phyloP scores from a whole-genome alignment of 768 basidiomycete species.

The Rhizopogon vinicolor region DNA sequence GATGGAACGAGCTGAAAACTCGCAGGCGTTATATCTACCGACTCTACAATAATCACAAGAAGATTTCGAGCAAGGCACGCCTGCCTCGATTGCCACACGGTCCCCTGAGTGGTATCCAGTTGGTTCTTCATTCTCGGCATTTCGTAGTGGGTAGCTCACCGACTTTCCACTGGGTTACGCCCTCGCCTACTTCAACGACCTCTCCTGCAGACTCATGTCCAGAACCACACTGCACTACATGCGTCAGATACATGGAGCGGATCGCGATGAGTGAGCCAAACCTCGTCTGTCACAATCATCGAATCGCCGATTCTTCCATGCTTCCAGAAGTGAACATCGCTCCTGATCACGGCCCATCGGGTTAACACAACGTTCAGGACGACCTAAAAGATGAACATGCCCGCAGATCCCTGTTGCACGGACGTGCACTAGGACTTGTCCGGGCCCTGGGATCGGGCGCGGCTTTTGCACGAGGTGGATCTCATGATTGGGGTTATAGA shows the following conservation, averaged over 20 bases:
- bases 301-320: conserved; percentile 65
- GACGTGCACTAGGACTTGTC: conserved; percentile 63
- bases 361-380: not conserved
- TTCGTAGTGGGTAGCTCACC: conserved; percentile 27
- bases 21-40: conserved; percentile 63
- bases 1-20: not conserved
- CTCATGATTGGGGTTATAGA: conserved; percentile 59
- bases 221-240: conserved; percentile 47
- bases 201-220: conserved; percentile 72
- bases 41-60: conserved; percentile 57
- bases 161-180: conserved; percentile 61
- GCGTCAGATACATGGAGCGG: not conserved
- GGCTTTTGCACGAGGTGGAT: conserved; percentile 68
- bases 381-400: conserved; percentile 27
- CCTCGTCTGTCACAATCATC: conserved; percentile 68
- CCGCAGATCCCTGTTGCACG: conserved; percentile 69
- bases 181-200: conserved; percentile 58
- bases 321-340: conserved; percentile 72
- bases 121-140: not conserved
- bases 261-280: conserved; percentile 10
- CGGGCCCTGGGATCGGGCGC: conserved; percentile 52
- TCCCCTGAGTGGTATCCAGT: conserved; percentile 37
- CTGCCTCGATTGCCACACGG: conserved; percentile 65
- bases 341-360: conserved; percentile 33
- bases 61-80: conserved; percentile 62